Base-by-base conservation (phyloP, 768 basidiomycete genomes). In the Termitomyces sp. region DNA sequence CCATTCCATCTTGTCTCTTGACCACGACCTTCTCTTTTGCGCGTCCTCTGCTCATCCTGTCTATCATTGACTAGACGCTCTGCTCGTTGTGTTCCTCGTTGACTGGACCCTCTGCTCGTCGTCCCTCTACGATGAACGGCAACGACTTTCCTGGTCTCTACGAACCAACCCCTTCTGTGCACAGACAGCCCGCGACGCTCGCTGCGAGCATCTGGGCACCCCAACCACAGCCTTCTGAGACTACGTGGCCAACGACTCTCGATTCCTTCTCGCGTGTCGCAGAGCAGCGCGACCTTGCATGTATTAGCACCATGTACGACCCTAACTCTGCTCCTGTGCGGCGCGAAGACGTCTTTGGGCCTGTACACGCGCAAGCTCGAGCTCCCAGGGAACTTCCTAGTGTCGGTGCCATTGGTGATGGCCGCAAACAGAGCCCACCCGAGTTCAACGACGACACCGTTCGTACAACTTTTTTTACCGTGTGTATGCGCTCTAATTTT, bases 151-250 rank as follows among this genome's bases (percentile, higher is more conserved):
- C 72, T 45, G 69, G 73, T 59, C 58, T 70, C 48, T 73, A 76
- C 50, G 72, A 79, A 46, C 68, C 70, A 56, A n/a, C 49, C 3
- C 74, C 67, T 62, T 76, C 74, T 7, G 59, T 48, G 21, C 62
- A 56, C 23, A 56, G 79, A 25, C 74, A 73, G 56, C 65, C 69
- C 12, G 64, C 73, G 39, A 76, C 76, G 7, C 73, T 76, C 46
- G 63, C 74, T 55, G 77, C 77, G 14, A 89, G 88, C 50, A 91
- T 92, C 59, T 92, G 89, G 89, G 90, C 90, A 0, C 89, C 89
- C 8, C 88, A 86, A 66, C 86, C 88, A 3, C 88, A 86, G 67
- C 80, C 81, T 5, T 78, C 80, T 16, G 85, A 85, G 19, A 66
- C 75, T 5, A 79, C 82, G 12, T 92, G 89, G 89, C 86, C 88